These are phyloP conservation scores for Phlyctochytrium planicorne DNA, from an alignment of 192 early-diverging fungal species.

Conservation along the genomic window DNA sequence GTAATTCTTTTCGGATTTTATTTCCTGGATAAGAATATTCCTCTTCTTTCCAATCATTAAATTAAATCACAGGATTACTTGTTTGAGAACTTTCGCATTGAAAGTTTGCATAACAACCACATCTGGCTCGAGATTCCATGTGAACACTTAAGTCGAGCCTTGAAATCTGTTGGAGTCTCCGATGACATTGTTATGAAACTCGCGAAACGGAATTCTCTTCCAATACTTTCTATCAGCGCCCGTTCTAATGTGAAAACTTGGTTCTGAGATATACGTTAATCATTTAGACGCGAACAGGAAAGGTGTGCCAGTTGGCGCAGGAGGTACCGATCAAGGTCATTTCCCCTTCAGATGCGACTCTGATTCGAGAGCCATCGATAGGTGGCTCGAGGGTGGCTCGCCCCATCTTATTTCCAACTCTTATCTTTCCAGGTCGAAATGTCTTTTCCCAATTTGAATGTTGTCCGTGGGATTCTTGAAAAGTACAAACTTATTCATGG, in stretches of 20 bases:
- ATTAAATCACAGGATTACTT: conserved; percentile 4
- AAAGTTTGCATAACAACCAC: neutral
- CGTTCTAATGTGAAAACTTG: neutral
- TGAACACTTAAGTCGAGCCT: neutral
- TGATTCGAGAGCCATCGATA: neutral
- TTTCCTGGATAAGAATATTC: neutral
- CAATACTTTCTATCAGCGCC: neutral
- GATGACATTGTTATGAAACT: conserved; percentile 2
- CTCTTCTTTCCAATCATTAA: neutral
- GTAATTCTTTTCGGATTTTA: too few relatives aligned
- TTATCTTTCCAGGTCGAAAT: too few relatives aligned
- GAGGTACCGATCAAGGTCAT: neutral
- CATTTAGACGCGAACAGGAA: neutral
- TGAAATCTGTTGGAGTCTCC: neutral
- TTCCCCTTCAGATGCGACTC: neutral
- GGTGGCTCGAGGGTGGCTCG: neutral
- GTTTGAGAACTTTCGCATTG: neutral
- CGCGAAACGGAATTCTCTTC: neutral
- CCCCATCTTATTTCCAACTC: too few relatives aligned
- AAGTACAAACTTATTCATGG: neutral
- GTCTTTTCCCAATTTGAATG: too few relatives aligned
- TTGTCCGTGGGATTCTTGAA: too few relatives aligned
- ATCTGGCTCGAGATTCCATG: neutral
- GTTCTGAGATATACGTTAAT: neutral
- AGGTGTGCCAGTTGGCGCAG: neutral